Evolutionary conservation across 2,329 filamentous ascomycete species (phyloP).

Genomic region (Chaetomium strumarium): DNA sequence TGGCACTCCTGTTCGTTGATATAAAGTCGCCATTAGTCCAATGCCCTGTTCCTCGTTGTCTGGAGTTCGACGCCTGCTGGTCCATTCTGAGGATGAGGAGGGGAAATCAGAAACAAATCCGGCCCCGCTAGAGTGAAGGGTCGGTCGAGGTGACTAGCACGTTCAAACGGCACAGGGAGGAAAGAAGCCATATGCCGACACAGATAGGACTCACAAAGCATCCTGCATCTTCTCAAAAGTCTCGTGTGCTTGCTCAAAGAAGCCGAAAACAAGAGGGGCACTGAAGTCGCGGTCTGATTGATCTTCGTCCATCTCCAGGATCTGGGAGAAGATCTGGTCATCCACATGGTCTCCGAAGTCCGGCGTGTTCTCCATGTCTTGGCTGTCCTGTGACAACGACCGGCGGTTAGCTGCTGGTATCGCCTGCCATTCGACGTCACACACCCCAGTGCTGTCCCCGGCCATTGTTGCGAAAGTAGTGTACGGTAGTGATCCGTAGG

Average conservation of each 20-base stretch:
- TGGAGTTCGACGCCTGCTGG: not conserved
- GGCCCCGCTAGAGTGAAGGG: not conserved
- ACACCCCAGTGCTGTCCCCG: not conserved
- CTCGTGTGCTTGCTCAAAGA: slow-evolving; percentile 83
- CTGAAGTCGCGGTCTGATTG: slow-evolving; percentile 83
- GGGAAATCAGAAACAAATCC: not conserved
- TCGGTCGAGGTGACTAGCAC: not conserved
- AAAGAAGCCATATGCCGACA: not conserved
- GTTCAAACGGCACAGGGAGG: not conserved
- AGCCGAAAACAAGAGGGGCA: slow-evolving; percentile 79
- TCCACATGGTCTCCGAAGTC: slow-evolving; percentile 76
- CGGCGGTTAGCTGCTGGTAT: slow-evolving; percentile 11
- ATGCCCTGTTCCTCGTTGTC: not conserved
- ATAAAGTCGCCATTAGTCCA: slow-evolving; percentile 10
- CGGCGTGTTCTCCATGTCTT: slow-evolving; percentile 44
- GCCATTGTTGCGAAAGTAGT: not conserved
- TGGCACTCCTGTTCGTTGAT: slow-evolving; percentile 48
- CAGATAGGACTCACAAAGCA: slow-evolving; percentile 60
- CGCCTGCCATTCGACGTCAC: not conserved
- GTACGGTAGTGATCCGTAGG: not conserved
- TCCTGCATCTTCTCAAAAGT: slow-evolving; percentile 83
- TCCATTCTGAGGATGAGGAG: not conserved
- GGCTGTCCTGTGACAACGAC: slow-evolving; percentile 28
- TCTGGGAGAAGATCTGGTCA: slow-evolving; percentile 77
- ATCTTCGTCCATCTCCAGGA: slow-evolving; percentile 96